These are phyloP conservation scores for Starmerella apicola DNA, from an alignment of 805 yeast species.

Conservation along the genomic window DNA sequence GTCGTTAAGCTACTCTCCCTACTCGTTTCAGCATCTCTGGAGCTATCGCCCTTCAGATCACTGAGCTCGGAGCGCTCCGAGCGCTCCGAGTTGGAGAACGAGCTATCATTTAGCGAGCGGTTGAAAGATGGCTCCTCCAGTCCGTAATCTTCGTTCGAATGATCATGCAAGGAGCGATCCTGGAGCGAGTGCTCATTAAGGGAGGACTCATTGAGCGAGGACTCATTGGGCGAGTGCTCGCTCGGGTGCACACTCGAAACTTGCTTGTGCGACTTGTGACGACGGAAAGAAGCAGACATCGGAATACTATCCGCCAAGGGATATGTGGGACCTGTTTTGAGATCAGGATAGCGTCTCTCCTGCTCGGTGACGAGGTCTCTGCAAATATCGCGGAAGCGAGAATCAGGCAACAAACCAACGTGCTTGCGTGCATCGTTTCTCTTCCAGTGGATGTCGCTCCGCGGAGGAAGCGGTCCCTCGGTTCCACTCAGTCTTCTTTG, in stretches of 20 bases:
- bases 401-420: constrained; percentile 67
- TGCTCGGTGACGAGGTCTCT: constrained; percentile 81
- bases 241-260: too few relatives aligned
- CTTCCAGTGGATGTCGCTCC: constrained; percentile 71
- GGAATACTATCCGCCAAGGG: constrained; percentile 13
- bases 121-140: too few relatives aligned
- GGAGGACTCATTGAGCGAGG: neutral
- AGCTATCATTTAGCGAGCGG: neutral
- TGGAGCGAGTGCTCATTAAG: too few relatives aligned
- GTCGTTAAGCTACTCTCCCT: neutral
- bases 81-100: neutral
- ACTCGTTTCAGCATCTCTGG: neutral
- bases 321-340: constrained; percentile 15
- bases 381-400: constrained; percentile 79
- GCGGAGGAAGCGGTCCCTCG: constrained; percentile 46
- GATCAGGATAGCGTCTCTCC: constrained; percentile 55
- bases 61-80: neutral
- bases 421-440: constrained; percentile 93
- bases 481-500: constrained; percentile 58
- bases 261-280: neutral
- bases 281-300: neutral
- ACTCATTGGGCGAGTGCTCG: neutral
- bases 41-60: neutral
- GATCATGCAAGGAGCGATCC: too few relatives aligned
- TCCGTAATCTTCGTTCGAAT: neutral